These are phyloP conservation scores for Albizia julibrissin DNA, from an alignment of 306 rosid species.

Conservation along the genomic window DNA sequence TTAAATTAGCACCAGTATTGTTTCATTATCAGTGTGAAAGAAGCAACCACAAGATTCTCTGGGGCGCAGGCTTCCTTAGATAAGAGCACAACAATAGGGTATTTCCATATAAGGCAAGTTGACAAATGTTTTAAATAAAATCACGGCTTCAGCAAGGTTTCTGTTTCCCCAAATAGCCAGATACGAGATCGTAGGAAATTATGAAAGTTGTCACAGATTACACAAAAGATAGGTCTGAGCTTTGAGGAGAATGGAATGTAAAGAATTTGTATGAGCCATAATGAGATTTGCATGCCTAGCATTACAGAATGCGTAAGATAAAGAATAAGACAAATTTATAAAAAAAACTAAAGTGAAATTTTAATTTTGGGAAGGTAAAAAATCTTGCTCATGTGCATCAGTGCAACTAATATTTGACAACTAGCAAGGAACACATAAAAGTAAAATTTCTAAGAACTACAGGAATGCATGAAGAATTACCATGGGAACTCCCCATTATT, in stretches of 20 bases:
- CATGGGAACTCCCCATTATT: constrained; percentile 17
- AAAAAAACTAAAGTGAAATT: constrained; percentile 3
- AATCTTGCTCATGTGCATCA: background rate
- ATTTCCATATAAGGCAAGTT: background rate
- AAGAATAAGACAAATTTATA: background rate
- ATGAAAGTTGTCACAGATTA: constrained; percentile 5
- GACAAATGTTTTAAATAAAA: background rate
- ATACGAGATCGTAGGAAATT: background rate
- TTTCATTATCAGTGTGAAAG: constrained; percentile 31
- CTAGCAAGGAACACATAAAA: background rate
- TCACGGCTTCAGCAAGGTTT: background rate
- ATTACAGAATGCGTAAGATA: background rate
- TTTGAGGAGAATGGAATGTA: background rate
- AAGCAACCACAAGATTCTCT: background rate
- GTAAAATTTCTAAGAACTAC: background rate
- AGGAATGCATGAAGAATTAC: background rate
- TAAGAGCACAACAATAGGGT: background rate
- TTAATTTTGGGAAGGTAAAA: background rate
- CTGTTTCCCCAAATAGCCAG: background rate
- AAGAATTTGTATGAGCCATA: background rate
- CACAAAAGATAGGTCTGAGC: background rate
- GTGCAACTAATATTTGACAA: background rate
- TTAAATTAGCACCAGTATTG: constrained; percentile 11
- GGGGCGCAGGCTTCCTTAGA: background rate
- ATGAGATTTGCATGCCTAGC: background rate